These are phyloP conservation scores for Melocanna baccifera DNA, from an alignment of 176 grass and related monocot genomes.

Conservation along the genomic window DNA sequence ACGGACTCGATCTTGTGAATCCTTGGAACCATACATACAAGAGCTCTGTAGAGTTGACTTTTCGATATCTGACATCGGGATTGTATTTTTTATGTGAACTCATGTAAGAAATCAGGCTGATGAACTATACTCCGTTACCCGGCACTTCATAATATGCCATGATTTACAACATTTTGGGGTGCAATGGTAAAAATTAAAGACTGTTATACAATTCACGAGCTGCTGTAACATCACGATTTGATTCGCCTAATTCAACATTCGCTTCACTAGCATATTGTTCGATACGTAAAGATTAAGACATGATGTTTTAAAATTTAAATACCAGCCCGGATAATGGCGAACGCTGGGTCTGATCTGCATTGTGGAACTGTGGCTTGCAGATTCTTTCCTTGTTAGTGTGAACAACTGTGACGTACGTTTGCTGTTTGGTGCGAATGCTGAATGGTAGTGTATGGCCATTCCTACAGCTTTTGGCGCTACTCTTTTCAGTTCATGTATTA, in stretches of 20 bases:
- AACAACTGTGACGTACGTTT: background rate
- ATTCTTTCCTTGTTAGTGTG: no score
- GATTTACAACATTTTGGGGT: background rate
- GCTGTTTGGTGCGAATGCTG: background rate
- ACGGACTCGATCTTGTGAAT: slow-evolving; percentile 17
- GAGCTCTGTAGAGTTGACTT: slow-evolving; percentile 40
- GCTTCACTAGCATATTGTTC: no score
- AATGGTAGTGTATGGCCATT: background rate
- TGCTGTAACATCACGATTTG: background rate
- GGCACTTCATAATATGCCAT: background rate
- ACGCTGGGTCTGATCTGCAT: background rate
- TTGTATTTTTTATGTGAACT: slow-evolving; percentile 13
- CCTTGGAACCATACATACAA: slow-evolving; percentile 33
- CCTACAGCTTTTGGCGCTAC: no score
- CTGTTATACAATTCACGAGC: background rate
- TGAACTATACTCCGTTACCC: background rate
- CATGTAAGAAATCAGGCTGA: slow-evolving; percentile 1
- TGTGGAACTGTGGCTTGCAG: background rate
- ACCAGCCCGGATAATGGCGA: background rate
- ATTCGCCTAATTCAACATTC: background rate
- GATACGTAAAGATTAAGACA: background rate
- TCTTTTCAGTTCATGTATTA: no score
- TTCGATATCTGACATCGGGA: background rate
- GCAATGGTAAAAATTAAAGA: background rate
- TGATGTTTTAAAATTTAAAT: no score